Evolutionary conservation across 1,139 yeast species (phyloP).

Genomic region (Nakaseomyces sp.): DNA sequence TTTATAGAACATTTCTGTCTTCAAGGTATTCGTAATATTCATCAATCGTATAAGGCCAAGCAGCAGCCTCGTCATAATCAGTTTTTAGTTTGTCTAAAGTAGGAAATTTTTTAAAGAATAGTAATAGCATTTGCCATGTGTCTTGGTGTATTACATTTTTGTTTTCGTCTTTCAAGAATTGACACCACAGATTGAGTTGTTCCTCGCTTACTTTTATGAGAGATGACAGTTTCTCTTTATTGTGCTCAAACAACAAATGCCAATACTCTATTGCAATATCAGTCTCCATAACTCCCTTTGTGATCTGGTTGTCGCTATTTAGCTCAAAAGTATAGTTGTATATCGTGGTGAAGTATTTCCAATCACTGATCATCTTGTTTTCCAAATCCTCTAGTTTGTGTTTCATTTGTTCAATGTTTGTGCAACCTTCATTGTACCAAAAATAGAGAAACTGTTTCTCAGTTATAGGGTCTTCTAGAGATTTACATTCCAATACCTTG

Average conservation of each 20-base stretch:
- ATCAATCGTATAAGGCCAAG: constrained; percentile 91
- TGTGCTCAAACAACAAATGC: constrained; percentile 46
- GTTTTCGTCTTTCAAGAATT: constrained; percentile 15
- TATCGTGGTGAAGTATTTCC: constrained; percentile 42
- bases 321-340: constrained; percentile 67
- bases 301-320: constrained; percentile 45
- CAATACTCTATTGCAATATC: constrained; percentile 74
- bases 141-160: constrained; percentile 50
- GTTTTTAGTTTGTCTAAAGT: constrained; percentile 41
- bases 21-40: constrained; percentile 59
- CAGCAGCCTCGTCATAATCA: constrained; percentile 65
- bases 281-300: constrained; percentile 45
- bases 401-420: constrained; percentile 44
- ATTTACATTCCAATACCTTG: constrained; percentile 42
- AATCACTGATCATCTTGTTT: constrained; percentile 32
- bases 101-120: constrained; percentile 49
- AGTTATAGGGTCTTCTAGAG: constrained; percentile 18
- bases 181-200: constrained; percentile 33
- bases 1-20: background rate
- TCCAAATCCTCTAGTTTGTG: constrained; percentile 36
- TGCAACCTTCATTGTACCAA: constrained; percentile 27
- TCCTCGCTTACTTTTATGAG: constrained; percentile 43
- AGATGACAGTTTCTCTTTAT: constrained; percentile 30
- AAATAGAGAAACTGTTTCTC: constrained; percentile 22
- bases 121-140: constrained; percentile 76